phyloP scores from a whole-genome alignment of 768 basidiomycete genomes.

The Mycena latifolia region DNA sequence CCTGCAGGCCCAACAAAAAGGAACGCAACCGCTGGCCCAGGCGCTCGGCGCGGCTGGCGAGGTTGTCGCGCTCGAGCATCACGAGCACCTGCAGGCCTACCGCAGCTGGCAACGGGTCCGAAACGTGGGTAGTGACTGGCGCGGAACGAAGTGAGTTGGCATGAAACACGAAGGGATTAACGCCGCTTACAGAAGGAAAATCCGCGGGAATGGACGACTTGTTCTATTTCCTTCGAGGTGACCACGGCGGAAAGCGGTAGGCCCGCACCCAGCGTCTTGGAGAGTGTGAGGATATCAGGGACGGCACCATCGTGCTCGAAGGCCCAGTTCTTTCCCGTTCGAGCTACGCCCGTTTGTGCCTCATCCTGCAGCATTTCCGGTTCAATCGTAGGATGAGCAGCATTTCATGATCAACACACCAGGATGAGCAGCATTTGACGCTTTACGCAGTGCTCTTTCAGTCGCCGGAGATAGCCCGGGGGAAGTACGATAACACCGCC shows the following conservation, averaged over 20 bases:
- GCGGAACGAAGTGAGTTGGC: slow-evolving; percentile 5
- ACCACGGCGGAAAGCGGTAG: too few relatives aligned
- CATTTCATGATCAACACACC: not conserved
- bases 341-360: slow-evolving; percentile 38
- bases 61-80: slow-evolving; percentile 38
- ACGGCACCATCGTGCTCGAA: slow-evolving; percentile 38
- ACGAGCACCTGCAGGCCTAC: slow-evolving; percentile 35
- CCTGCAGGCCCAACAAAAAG: slow-evolving; percentile 34
- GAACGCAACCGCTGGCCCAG: slow-evolving; percentile 36
- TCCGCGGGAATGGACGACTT: slow-evolving; percentile 34
- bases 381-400: not conserved
- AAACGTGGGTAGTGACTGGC: slow-evolving; percentile 37
- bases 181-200: slow-evolving; percentile 37
- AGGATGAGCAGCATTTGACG: slow-evolving; percentile 35
- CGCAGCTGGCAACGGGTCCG: slow-evolving; percentile 38
- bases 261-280: slow-evolving; percentile 41
- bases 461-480: too few relatives aligned
- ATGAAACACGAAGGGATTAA: slow-evolving; percentile 1
- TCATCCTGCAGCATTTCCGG: slow-evolving; percentile 6
- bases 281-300: slow-evolving; percentile 37
- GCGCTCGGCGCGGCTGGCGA: slow-evolving; percentile 32
- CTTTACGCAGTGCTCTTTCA: slow-evolving; percentile 37
- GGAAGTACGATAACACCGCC: slow-evolving; percentile 39
- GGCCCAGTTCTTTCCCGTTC: slow-evolving; percentile 40
- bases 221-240: slow-evolving; percentile 38